A percentile compares a stretch with the other conserved stretches of the same genome.
Evolutionary conservation across 2,329 filamentous ascomycete genomes (phyloP).

Genomic region (Microdochium bolleyi): DNA sequence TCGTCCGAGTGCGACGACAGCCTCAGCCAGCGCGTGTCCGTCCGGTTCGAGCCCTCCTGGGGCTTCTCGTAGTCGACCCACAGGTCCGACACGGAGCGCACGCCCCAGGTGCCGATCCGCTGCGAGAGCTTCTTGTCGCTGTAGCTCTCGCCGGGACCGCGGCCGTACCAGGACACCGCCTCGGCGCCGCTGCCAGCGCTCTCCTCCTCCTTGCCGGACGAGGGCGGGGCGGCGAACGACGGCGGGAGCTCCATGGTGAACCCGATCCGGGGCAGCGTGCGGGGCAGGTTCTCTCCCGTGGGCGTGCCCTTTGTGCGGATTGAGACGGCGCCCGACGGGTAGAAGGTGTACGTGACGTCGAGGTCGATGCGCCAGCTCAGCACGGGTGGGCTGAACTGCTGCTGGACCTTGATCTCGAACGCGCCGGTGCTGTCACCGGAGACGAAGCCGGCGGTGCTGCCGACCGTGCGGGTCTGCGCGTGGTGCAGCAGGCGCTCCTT

Average conservation of each 20-base stretch:
- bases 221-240: slow-evolving; percentile 16
- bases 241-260: slow-evolving; percentile 34
- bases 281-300: slow-evolving; percentile 39
- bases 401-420: slow-evolving; percentile 33
- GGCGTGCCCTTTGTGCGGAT: slow-evolving; percentile 41
- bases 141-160: slow-evolving; percentile 61
- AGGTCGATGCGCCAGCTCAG: slow-evolving; percentile 51
- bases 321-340: slow-evolving; percentile 30
- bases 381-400: slow-evolving; percentile 51
- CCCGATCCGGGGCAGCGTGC: slow-evolving; percentile 55
- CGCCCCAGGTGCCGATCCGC: slow-evolving; percentile 41
- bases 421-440: slow-evolving; percentile 16
- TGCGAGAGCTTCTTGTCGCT: slow-evolving; percentile 58
- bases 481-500: slow-evolving; percentile 32
- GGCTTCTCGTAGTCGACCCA: slow-evolving; percentile 60
- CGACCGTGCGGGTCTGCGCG: slow-evolving; percentile 26
- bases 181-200: neutral
- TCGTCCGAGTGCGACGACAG: slow-evolving; percentile 19
- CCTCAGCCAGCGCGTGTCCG: slow-evolving; percentile 53
- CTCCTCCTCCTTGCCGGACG: slow-evolving; percentile 1
- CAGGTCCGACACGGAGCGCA: slow-evolving; percentile 36
- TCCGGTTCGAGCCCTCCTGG: slow-evolving; percentile 58
- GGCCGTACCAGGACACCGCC: slow-evolving; percentile 52
- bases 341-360: slow-evolving; percentile 47
- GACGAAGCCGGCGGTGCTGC: slow-evolving; percentile 14